Evolutionary conservation across 2,329 filamentous ascomycete genomes (phyloP), one percentile per base, ranked within the genome.

Genomic region (Mycosphaerella arachidis): DNA sequence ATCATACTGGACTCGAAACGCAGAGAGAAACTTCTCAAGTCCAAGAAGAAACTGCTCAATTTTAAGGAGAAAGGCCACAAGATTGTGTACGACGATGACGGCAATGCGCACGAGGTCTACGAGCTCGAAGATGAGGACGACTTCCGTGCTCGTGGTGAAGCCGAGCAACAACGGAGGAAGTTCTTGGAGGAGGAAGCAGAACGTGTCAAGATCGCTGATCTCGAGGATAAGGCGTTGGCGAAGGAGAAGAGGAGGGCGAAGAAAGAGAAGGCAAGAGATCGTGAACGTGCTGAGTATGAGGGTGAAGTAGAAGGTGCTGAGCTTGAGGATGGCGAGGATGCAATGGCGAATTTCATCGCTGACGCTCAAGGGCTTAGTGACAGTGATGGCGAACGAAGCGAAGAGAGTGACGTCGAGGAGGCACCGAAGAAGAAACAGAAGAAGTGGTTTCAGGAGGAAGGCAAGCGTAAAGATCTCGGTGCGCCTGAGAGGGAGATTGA

Each of bases 1-100:
- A 81, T 96, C 48, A 79, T 96, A 20, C 86, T 99, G 63, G 94
- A 99, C 78, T 96, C 92, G 12, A 95, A 97, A 75, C 91, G 94
- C 27, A 88, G 92, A 67, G 93, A 96, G 77, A 97, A 97, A 78
- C 84, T 96, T n/a, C 84, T 97, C 66, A 89, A 89, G 71, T 95
- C 90, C 20, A 97, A 97, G 82, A 91, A 96, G 78, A 91, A 95
- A 77, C 90, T 95, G 76, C 84, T 97, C 66, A 94, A 96, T 73
- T 90, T 91, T 80, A 95, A 92, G 80, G 90, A 91, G 71, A 89
- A 88, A 72, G 89, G 91, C 12, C 87, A 85, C 45, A 96, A 94
- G 73, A 79, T 97, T 7, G 82, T 97, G 5, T 99, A 93, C 73
- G 93, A 97, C 76, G 92, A 96, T 52, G 91, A 97, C 33, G 93